Base-by-base conservation (phyloP, 768 basidiomycete species). In the Pulveroboletus sp. region DNA sequence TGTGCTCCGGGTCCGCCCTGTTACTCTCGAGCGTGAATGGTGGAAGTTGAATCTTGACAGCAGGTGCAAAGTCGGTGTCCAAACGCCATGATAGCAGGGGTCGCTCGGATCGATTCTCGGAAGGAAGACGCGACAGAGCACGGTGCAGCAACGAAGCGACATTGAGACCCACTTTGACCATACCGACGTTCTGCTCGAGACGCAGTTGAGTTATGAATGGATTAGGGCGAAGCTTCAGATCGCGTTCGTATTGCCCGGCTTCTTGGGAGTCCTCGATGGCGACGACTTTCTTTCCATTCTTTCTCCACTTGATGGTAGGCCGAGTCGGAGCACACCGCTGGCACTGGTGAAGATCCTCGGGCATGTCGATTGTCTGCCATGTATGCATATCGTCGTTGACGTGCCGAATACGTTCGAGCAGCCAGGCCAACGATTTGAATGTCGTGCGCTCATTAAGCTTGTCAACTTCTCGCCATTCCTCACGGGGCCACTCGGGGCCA, bases 211-310 rank as follows among this genome's bases (percentile, higher is more conserved):
- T 88, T 45, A 94, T 79, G 63, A 96, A 92, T 0, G 93, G 85
- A 39, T 75, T 81, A 0, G 94, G 94, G 17, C 94, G 83, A 48
- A 78, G 75, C 71, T 97, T 97, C 49, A 97, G 74, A 19, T 85
- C 78, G 45, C 89, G 82, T 63, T 97, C 94, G 62, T 91, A 96
- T 61, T 84, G 79, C 6, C 92, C 93, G 36, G 94, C 93, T 62
- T 95, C 82, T 11, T 82, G 73, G 16, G 88, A 78, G 60, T 96
- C 89, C 60, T 97, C 94, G 27, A 92, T 72, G 0, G 91, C 83
- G 19, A 79, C 65, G 16, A 84, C 71, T 43, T 71, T 75, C 60
- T 81, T 84, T 35, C 76, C 78, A 6, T 71, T 68, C 55, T 77
- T 80, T 11, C 75, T 73, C 92, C 93, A 97, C 20, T 80, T 76